A percentile compares a stretch with the other conserved stretches of the same genome.
These are phyloP conservation scores for Pseudogymnoascus sp. DNA, from an alignment of 2,329 filamentous ascomycete genomes.

Conservation along the genomic window DNA sequence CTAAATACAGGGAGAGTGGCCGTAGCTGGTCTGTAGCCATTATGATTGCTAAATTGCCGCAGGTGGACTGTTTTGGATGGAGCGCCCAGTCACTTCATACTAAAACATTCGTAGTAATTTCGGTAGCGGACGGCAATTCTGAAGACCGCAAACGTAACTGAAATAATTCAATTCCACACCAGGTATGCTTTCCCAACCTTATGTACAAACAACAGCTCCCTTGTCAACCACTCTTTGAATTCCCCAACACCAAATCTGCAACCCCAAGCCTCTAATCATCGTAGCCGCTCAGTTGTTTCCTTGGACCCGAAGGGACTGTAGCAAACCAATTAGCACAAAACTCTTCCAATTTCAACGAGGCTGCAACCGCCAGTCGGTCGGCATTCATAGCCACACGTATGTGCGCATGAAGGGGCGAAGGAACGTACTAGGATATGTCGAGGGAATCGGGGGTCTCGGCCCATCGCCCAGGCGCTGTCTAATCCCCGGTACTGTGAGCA, in stretches of 20 bases:
- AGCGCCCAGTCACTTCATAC: background rate
- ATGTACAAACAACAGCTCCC: constrained; percentile 12
- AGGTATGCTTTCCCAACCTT: constrained; percentile 9
- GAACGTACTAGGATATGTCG: constrained; percentile 84
- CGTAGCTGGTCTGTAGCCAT: background rate
- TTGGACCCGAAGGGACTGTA: constrained; percentile 48
- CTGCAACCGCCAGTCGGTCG: background rate
- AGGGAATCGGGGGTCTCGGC: constrained; percentile 61
- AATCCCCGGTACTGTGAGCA: constrained; percentile 66
- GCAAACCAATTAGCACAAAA: constrained; percentile 19
- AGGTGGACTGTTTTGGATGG: background rate
- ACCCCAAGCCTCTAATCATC: constrained; percentile 37
- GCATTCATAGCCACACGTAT: constrained; percentile 13
- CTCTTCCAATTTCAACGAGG: background rate
- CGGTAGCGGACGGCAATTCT: background rate
- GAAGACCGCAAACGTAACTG: background rate
- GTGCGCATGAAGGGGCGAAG: background rate
- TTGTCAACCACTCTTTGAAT: background rate
- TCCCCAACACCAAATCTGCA: constrained; percentile 6
- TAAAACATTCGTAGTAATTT: background rate
- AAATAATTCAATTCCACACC: constrained; percentile 8
- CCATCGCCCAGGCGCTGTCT: constrained; percentile 65
- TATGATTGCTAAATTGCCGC: background rate
- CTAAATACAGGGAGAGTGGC: no score
- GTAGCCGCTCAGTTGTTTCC: constrained; percentile 52